Base-by-base conservation (phyloP, 2,329 filamentous ascomycete species). In the Metarhizium rileyi region DNA sequence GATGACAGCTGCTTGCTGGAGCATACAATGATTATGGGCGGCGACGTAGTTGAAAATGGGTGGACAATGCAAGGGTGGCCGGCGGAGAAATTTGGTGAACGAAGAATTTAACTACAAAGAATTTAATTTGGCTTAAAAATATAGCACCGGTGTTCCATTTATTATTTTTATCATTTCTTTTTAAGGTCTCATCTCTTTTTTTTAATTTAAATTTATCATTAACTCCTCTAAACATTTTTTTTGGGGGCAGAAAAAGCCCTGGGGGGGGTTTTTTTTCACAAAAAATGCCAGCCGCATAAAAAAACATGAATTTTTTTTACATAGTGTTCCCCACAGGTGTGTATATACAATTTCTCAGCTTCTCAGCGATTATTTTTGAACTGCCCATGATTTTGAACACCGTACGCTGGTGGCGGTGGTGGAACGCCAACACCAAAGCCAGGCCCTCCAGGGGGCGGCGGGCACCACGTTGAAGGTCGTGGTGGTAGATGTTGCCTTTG, bases 21-120 rank as follows among this genome's bases (percentile, higher is more conserved):
- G 62, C 77, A 81, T 54, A 80, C 77, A 0, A 66, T 80, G 4
- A 67, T 81, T 40, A 75, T 81, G 69, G 71, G 72, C 2, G 77
- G 77, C 4, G 76, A 81, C 58, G 65, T 75, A 38, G 75, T 79
- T 0, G 75, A 75, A 45, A 68, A 70, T 48, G 70, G 68, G 0
- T 63, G 59, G 49, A 75, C 74, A 2, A 72, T 75, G 63, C 77
- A 80, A 58, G 77, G 77, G 1, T 80, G 76, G 76, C 76, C 77
- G 2, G 62, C 61, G 0, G 58, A 63, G 42, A 56, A 52, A 26
- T 60, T 54, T 47, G 42, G 18, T 5, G 48, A 50, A 4, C 38
- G 46, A 12, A 47, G 53, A 46, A 42, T 2, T 26, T 48, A 18
- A 10, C 35, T 49, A 8, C 41, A 30, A 28, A 36, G 33, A 36